A percentile compares a stretch with the other conserved stretches of the same genome.
Evolutionary conservation across 1,284 basidiomycete genomes (phyloP).

Genomic region (Agaricales sp.): DNA sequence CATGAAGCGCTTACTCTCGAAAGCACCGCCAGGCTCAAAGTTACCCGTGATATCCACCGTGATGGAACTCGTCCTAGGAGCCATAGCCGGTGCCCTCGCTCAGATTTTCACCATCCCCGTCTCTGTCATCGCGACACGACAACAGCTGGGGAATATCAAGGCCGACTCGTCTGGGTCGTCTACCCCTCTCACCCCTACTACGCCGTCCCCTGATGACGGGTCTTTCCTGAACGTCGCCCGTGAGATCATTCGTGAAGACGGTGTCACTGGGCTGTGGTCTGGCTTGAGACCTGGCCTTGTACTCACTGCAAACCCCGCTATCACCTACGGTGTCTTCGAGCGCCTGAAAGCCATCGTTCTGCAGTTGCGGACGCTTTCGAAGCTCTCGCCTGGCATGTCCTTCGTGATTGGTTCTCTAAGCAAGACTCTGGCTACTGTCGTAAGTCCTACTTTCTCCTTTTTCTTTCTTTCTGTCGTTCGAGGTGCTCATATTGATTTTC

Average conservation of each 20-base stretch:
- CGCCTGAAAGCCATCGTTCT: constrained; percentile 71
- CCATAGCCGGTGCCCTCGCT: constrained; percentile 86
- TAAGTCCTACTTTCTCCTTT: constrained; percentile 31
- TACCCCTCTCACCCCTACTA: constrained; percentile 3
- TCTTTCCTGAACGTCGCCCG: constrained; percentile 73
- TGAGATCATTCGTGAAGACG: constrained; percentile 90
- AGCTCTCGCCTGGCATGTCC: constrained; percentile 70
- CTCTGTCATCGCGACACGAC: constrained; percentile 93
- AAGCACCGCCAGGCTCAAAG: constrained; percentile 46
- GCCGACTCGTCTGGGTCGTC: not conserved
- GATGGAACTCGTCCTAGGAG: constrained; percentile 83
- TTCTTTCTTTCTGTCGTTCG: constrained; percentile 3
- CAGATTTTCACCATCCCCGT: constrained; percentile 99
- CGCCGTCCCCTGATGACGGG: constrained; percentile 31
- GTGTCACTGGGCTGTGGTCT: constrained; percentile 87
- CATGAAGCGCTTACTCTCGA: constrained; percentile 53
- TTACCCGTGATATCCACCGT: constrained; percentile 61
- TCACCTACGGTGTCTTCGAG: constrained; percentile 97
- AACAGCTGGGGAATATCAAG: constrained; percentile 65
- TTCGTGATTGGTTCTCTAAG: constrained; percentile 90
- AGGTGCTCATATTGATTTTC: constrained; percentile 2
- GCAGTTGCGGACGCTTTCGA: constrained; percentile 38
- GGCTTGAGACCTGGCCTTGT: constrained; percentile 91
- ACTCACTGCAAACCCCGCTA: constrained; percentile 93
- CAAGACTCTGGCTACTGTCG: constrained; percentile 93